A percentile compares a stretch with the other conserved stretches of the same genome.
Evolutionary conservation across 2,329 filamentous ascomycete species (phyloP).

Genomic region (Penicillium sp.): DNA sequence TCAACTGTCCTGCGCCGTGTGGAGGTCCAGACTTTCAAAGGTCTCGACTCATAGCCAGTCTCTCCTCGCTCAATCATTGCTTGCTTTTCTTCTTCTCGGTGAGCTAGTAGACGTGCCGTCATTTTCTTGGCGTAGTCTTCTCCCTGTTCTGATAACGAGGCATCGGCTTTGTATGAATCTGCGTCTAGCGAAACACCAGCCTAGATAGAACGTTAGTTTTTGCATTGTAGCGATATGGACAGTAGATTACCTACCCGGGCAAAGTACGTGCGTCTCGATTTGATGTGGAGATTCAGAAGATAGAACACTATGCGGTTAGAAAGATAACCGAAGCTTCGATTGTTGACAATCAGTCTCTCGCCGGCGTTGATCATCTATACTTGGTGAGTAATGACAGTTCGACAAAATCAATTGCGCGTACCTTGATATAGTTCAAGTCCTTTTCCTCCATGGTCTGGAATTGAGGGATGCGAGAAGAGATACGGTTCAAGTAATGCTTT

Average conservation of each 20-base stretch:
- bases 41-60: constrained; percentile 67
- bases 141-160: constrained; percentile 76
- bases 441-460: constrained; percentile 96
- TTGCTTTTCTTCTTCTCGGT: constrained; percentile 78
- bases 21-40: constrained; percentile 91
- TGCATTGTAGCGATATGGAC: neutral
- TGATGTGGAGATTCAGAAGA: constrained; percentile 95
- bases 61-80: constrained; percentile 68
- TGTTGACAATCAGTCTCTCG: constrained; percentile 90
- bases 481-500: constrained; percentile 83
- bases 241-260: constrained; percentile 57
- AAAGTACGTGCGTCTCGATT: constrained; percentile 90
- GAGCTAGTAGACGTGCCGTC: constrained; percentile 77
- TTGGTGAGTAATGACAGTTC: constrained; percentile 13
- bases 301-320: constrained; percentile 98
- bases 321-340: constrained; percentile 93
- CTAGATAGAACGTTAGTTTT: constrained; percentile 30
- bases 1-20: constrained; percentile 87
- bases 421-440: constrained; percentile 93
- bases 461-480: constrained; percentile 87
- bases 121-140: constrained; percentile 79
- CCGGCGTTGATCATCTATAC: constrained; percentile 90
- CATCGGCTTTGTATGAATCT: constrained; percentile 89
- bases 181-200: constrained; percentile 83
- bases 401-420: constrained; percentile 18